A percentile compares a stretch with the other conserved stretches of the same genome.
These are phyloP conservation scores for Botryotinia convoluta DNA, from an alignment of 2,329 filamentous ascomycete genomes.

Conservation along the genomic window DNA sequence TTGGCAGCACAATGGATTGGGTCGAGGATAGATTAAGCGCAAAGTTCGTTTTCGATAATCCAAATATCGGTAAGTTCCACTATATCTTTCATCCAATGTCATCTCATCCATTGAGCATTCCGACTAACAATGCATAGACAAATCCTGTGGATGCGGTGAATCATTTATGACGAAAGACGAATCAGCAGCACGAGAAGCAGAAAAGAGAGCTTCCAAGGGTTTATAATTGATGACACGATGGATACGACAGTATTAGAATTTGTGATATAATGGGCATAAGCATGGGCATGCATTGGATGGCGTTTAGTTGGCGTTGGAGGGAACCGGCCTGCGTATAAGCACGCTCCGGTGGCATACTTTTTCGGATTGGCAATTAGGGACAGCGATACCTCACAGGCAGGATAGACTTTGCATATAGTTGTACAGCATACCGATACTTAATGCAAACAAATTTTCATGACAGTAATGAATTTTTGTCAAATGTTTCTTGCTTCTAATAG, in stretches of 20 bases:
- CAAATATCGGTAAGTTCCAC: conserved; percentile 85
- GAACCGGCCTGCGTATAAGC: conserved; percentile 7
- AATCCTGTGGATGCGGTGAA: conserved; percentile 93
- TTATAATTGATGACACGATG: conserved; percentile 34
- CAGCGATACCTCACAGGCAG: conserved; percentile 13
- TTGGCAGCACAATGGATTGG: conserved; percentile 99
- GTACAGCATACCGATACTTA: conserved; percentile 11
- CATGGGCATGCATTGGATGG: conserved; percentile 37
- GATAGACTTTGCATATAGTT: conserved; percentile 15
- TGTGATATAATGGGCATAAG: conserved; percentile 22
- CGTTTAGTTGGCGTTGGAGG: conserved; percentile 24
- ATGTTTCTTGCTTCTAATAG: background rate
- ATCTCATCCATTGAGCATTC: background rate
- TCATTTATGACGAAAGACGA: conserved; percentile 73
- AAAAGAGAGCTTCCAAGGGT: background rate
- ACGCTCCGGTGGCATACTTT: background rate
- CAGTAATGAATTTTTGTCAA: background rate
- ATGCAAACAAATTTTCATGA: background rate
- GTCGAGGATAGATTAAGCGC: conserved; percentile 91
- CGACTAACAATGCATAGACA: conserved; percentile 57
- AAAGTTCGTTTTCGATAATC: conserved; percentile 92
- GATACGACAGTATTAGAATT: conserved; percentile 15
- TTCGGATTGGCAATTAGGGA: background rate
- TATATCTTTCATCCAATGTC: background rate
- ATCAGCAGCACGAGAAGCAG: conserved; percentile 16